These are phyloP conservation scores for Heliosperma pusillum DNA, from an alignment of 148 eudicot genomes.

Conservation along the genomic window DNA sequence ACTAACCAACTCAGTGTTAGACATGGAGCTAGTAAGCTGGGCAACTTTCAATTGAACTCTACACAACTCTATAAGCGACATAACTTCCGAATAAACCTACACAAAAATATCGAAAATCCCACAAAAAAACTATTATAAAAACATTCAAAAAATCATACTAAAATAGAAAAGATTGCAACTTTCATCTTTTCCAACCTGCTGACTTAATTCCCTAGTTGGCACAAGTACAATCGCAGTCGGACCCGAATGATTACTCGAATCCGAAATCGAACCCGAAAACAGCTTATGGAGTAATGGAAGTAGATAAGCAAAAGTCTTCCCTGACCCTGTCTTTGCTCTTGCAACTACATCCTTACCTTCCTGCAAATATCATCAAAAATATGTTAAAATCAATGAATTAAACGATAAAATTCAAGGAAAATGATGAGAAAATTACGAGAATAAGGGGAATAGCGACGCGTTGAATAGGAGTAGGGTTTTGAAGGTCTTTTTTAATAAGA, in stretches of 20 bases:
- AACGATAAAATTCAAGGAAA: background rate
- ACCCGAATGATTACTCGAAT: slow-evolving; percentile 36
- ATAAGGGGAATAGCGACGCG: slow-evolving; percentile 69
- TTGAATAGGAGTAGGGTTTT: slow-evolving; percentile 78
- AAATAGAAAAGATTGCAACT: background rate
- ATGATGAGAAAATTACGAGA: slow-evolving; percentile 38
- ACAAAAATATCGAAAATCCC: background rate
- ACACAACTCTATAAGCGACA: slow-evolving; percentile 68
- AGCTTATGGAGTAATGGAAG: slow-evolving; percentile 91
- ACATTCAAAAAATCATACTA: background rate
- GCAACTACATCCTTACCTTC: slow-evolving; percentile 97
- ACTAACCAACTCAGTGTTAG: slow-evolving; percentile 74
- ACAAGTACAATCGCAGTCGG: slow-evolving; percentile 65
- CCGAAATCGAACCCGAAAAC: slow-evolving; percentile 53
- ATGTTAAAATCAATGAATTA: background rate
- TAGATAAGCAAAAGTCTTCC: slow-evolving; percentile 85
- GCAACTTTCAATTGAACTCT: slow-evolving; percentile 69
- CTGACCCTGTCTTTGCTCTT: slow-evolving; percentile 93
- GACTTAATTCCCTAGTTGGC: slow-evolving; percentile 79
- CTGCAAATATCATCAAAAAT: slow-evolving; percentile 22
- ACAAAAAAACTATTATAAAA: background rate
- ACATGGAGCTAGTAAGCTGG: slow-evolving; percentile 63
- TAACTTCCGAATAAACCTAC: slow-evolving; percentile 69
- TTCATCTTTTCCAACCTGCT: slow-evolving; percentile 47
- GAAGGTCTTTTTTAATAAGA: slow-evolving; percentile 52